These are phyloP conservation scores for Striga asiatica DNA, from an alignment of 257 asterid species.

Conservation along the genomic window DNA sequence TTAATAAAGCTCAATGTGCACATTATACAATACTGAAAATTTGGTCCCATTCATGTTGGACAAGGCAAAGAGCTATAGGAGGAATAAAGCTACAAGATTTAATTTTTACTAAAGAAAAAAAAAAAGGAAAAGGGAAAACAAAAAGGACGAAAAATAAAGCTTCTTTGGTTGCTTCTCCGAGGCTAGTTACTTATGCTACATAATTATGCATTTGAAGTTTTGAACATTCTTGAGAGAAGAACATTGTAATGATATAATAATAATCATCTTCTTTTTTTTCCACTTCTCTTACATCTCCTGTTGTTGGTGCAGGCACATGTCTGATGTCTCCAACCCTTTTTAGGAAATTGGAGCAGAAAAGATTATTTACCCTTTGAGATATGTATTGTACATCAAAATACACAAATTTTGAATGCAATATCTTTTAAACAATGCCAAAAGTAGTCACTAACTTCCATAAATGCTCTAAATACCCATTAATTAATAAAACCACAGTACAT, in stretches of 20 bases:
- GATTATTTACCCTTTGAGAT: not conserved
- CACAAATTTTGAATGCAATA: no score
- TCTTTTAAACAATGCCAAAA: no score
- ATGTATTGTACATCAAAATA: conserved; percentile 35
- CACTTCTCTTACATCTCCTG: conserved; percentile 35
- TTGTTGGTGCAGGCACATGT: conserved; percentile 62
- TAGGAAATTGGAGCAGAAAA: conserved; percentile 3
- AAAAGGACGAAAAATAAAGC: not conserved
- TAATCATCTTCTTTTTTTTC: conserved; percentile 69
- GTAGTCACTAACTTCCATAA: no score
- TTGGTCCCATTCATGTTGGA: conserved; percentile 45
- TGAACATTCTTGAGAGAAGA: conserved; percentile 39
- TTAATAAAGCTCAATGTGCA: conserved; percentile 57
- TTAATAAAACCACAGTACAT: no score
- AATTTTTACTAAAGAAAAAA: not conserved
- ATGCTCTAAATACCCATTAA: no score
- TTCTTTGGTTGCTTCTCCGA: no score
- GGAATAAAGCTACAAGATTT: conserved; percentile 28
- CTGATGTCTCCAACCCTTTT: conserved; percentile 32
- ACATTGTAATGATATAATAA: conserved; percentile 68
- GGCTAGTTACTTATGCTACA: not conserved
- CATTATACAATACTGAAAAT: conserved; percentile 22
- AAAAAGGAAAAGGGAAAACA: not conserved
- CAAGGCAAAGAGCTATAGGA: conserved; percentile 28
- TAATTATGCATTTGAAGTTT: not conserved